Percentiles rank a stretch among this genome's conserved stretches.
Conservation (phyloP, 2,329 filamentous ascomycete species). For the Gaeumannomyces sp. region DNA sequence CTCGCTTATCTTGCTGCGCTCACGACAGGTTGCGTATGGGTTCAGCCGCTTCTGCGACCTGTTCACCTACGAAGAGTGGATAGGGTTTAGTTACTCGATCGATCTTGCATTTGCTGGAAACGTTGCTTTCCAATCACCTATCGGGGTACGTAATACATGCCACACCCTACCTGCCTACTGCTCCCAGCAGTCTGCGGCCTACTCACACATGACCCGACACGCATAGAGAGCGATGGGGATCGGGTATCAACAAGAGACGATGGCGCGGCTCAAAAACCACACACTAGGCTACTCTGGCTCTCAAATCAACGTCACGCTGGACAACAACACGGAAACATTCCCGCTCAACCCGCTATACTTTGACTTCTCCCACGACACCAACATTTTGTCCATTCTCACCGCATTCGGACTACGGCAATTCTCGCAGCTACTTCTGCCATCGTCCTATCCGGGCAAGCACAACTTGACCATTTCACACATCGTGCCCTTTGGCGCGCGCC, state of each 20-base stretch:
- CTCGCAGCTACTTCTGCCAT: conserved; percentile 48
- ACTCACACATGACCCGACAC: not conserved
- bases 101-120: conserved; percentile 60
- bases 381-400: conserved; percentile 62
- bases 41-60: conserved; percentile 69
- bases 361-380: conserved; percentile 74
- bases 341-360: conserved; percentile 68
- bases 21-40: conserved; percentile 55
- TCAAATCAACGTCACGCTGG: conserved; percentile 64
- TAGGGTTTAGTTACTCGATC: conserved; percentile 63
- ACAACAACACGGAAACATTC: conserved; percentile 62
- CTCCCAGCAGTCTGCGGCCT: not conserved
- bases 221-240: conserved; percentile 62
- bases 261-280: conserved; percentile 64
- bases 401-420: conserved; percentile 71
- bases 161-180: not conserved
- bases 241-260: conserved; percentile 66
- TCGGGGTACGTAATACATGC: conserved; percentile 38
- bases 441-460: conserved; percentile 48
- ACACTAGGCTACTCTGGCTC: conserved; percentile 51
- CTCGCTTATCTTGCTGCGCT: too few relatives aligned
- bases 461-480: conserved; percentile 61
- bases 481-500: conserved; percentile 64
- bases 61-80: conserved; percentile 71
- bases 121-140: conserved; percentile 57